Conservation (phyloP, 164 flowering plant genomes). For the Chimonanthus salicifolius region DNA sequence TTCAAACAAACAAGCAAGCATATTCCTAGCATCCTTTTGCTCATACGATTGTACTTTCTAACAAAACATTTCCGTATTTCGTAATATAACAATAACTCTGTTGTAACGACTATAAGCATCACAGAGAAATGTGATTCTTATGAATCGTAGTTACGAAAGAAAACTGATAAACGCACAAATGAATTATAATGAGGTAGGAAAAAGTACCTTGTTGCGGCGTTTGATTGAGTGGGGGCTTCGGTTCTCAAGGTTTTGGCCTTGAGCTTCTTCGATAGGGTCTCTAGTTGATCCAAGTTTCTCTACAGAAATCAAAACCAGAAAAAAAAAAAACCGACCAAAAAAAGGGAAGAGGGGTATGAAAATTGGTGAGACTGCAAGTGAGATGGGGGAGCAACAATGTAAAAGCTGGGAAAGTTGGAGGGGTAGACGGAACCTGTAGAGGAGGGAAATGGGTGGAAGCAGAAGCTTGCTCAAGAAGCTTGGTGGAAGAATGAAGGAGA, state of each 20-base stretch:
- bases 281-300: conserved; percentile 93
- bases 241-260: conserved; percentile 77
- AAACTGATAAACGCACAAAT: background rate
- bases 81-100: too few relatives aligned
- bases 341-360: background rate
- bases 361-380: background rate
- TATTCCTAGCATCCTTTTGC: too few relatives aligned
- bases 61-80: too few relatives aligned
- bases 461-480: conserved; percentile 91
- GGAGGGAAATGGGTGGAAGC: conserved; percentile 96
- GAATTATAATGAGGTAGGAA: background rate
- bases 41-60: too few relatives aligned
- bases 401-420: background rate
- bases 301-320: conserved; percentile 20
- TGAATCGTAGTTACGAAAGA: too few relatives aligned
- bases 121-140: background rate
- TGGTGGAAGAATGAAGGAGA: conserved; percentile 88
- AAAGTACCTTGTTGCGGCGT: conserved; percentile 88
- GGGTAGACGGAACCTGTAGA: conserved; percentile 57
- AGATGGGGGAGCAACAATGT: background rate
- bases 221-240: conserved; percentile 81
- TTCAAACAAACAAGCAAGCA: too few relatives aligned
- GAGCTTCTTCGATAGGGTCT: conserved; percentile 89
- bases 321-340: background rate
- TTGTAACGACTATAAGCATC: too few relatives aligned